A percentile compares a stretch with the other conserved stretches of the same genome.
Evolutionary conservation across 805 yeast species (phyloP).

Genomic region (Blastobotrys americana): DNA sequence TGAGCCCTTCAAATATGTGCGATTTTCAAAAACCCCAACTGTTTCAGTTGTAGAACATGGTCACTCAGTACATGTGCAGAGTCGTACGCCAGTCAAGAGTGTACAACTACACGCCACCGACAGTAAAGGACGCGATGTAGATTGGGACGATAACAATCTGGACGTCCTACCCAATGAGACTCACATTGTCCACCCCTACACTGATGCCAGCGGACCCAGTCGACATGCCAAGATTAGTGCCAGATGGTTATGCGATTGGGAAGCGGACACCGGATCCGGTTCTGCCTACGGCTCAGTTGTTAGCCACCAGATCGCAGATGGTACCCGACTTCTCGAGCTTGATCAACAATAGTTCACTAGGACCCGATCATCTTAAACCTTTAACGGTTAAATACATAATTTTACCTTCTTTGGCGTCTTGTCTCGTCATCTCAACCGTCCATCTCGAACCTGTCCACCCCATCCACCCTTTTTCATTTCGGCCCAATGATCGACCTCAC

Average conservation of each 20-base stretch:
- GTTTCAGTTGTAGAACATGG: not conserved
- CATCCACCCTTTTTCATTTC: too few species aligned
- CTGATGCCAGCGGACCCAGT: not conserved
- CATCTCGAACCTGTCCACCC: too few species aligned
- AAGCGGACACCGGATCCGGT: too few species aligned
- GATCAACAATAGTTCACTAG: too few species aligned
- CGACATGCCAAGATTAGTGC: not conserved
- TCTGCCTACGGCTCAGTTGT: too few species aligned
- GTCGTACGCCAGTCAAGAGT: not conserved
- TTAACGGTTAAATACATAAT: too few species aligned
- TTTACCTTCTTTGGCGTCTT: too few species aligned
- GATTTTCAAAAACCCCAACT: constrained; percentile 5
- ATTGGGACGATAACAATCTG: constrained; percentile 4
- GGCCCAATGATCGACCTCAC: too few species aligned
- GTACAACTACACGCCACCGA: not conserved
- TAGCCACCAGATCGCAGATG: too few species aligned
- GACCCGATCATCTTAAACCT: too few species aligned
- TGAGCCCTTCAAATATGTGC: constrained; percentile 10
- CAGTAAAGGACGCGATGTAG: not conserved
- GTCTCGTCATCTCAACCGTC: too few species aligned
- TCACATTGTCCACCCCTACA: not conserved
- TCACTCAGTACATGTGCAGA: not conserved
- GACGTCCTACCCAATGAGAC: constrained; percentile 5
- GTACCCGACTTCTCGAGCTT: too few species aligned
- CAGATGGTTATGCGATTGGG: constrained; percentile 7